Evolutionary conservation across 2,329 filamentous ascomycete species (phyloP).

Genomic region (Sphaerulina musiva): DNA sequence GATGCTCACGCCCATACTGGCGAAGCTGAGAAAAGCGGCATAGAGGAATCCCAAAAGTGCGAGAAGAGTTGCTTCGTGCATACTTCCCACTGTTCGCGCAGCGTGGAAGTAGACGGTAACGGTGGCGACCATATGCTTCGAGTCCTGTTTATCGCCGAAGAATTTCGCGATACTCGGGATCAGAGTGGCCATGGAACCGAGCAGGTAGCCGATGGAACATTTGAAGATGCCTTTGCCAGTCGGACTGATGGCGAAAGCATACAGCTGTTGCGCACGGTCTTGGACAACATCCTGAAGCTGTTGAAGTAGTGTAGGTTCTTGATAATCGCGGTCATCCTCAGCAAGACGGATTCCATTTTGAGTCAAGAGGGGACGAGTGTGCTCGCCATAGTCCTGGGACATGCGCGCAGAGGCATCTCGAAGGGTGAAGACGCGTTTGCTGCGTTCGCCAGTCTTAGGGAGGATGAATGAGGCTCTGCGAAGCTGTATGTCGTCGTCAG

Average conservation of each 20-base stretch:
- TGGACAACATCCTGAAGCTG: conserved; percentile 10
- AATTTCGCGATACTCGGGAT: conserved; percentile 64
- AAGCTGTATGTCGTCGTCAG: conserved; percentile 37
- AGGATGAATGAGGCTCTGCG: conserved; percentile 83
- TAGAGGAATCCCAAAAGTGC: conserved; percentile 74
- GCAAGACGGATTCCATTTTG: conserved; percentile 2
- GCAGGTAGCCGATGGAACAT: conserved; percentile 80
- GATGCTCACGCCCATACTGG: conserved; percentile 83
- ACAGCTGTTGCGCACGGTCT: conserved; percentile 9
- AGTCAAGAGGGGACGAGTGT: conserved; percentile 29
- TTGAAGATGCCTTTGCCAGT: conserved; percentile 77
- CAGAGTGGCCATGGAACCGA: conserved; percentile 83
- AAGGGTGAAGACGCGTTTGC: conserved; percentile 72
- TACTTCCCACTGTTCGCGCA: conserved; percentile 75
- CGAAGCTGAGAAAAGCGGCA: conserved; percentile 65
- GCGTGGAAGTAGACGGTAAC: conserved; percentile 95
- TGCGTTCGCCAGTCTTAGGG: conserved; percentile 76
- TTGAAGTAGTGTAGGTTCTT: conserved; percentile 4
- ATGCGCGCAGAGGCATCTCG: conserved; percentile 45
- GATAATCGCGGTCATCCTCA: conserved; percentile 5
- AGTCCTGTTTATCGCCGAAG: conserved; percentile 69
- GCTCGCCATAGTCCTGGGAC: conserved; percentile 33
- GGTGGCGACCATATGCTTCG: conserved; percentile 89
- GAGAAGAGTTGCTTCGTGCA: conserved; percentile 77
- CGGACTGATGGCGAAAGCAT: conserved; percentile 46